Conservation (phyloP, 805 yeast genomes). For the Hanseniaspora occidentalis region DNA sequence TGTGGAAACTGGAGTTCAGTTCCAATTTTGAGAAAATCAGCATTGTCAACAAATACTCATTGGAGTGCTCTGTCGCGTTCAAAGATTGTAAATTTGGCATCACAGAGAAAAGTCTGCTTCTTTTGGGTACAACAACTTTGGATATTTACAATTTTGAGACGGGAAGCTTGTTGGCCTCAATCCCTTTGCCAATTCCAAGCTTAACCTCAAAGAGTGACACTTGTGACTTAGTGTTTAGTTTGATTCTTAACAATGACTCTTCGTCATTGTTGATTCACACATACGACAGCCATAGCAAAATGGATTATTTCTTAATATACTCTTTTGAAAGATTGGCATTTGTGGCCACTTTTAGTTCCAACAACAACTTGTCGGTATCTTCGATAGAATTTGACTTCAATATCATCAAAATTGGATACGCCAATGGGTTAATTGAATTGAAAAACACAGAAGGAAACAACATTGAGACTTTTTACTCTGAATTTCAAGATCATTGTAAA, state of each 20-base stretch:
- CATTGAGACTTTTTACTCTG: background rate
- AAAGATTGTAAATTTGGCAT: slow-evolving; percentile 18
- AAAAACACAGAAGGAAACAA: background rate
- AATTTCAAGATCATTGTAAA: background rate
- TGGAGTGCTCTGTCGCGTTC: slow-evolving; percentile 7
- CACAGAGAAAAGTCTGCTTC: slow-evolving; percentile 23
- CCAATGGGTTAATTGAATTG: background rate
- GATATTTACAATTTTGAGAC: slow-evolving; percentile 16
- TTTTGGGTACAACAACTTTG: slow-evolving; percentile 12
- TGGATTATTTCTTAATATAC: background rate
- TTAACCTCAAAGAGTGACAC: background rate
- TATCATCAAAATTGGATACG: background rate
- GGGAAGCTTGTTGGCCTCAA: background rate
- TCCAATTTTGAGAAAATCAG: slow-evolving; percentile 2
- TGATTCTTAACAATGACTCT: background rate
- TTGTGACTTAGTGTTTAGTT: background rate
- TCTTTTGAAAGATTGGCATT: background rate
- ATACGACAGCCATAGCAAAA: background rate
- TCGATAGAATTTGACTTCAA: background rate
- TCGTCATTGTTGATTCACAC: background rate
- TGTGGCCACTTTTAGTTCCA: background rate
- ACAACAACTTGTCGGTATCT: background rate
- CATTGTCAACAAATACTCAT: slow-evolving; percentile 9
- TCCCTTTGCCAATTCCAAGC: background rate
- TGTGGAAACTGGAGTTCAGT: background rate